Conservation (phyloP, 768 basidiomycete genomes). For the Coprinellus micaceus region DNA sequence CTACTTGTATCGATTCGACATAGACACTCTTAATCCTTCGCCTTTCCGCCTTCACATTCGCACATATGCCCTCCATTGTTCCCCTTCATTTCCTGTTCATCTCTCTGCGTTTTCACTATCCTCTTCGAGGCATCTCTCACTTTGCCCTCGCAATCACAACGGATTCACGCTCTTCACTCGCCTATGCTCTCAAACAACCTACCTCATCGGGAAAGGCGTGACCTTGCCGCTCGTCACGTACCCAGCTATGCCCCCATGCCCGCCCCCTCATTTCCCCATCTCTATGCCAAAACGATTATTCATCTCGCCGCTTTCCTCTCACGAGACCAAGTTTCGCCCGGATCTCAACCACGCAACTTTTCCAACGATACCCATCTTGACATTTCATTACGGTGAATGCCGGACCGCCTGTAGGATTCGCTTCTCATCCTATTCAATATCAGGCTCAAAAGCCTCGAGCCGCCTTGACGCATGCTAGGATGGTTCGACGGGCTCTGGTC, state of each 20-base stretch:
- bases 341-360: not conserved
- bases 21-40: conserved; percentile 1
- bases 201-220: not conserved
- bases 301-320: not conserved
- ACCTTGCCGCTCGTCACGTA: not conserved
- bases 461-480: not conserved
- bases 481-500: not conserved
- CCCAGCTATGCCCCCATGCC: not conserved
- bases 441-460: not conserved
- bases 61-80: not conserved
- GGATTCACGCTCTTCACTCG: not conserved
- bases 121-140: not conserved
- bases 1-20: conserved; percentile 3
- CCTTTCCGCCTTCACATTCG: conserved; percentile 1
- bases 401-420: not conserved
- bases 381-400: conserved; percentile 2
- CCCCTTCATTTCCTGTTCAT: conserved; percentile 2
- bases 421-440: not conserved
- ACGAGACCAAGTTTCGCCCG: not conserved
- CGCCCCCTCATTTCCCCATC: not conserved
- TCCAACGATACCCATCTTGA: not conserved
- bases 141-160: conserved; percentile 2
- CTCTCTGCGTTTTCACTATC: not conserved
- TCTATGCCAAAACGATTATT: not conserved
- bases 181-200: not conserved